Evolutionary conservation across 768 basidiomycete genomes (phyloP).

Genomic region (Porphyrellus cyaneotinctus): DNA sequence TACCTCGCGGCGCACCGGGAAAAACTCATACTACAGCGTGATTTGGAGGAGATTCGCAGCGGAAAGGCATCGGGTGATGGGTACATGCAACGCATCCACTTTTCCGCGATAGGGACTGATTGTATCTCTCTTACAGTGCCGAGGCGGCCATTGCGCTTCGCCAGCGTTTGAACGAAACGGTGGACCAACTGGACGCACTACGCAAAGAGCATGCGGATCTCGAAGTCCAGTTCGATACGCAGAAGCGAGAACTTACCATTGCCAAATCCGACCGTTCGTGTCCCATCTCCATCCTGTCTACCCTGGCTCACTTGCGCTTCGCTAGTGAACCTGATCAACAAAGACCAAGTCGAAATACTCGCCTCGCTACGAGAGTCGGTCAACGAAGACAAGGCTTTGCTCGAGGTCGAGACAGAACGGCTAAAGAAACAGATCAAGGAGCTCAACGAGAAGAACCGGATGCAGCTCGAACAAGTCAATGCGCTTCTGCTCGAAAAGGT

Average conservation of each 20-base stretch:
- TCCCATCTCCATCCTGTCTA: neutral
- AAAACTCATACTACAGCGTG: slow-evolving; percentile 71
- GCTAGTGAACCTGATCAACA: slow-evolving; percentile 85
- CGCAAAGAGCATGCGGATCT: slow-evolving; percentile 67
- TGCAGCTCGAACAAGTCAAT: slow-evolving; percentile 89
- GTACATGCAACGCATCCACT: slow-evolving; percentile 38
- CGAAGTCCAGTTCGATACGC: slow-evolving; percentile 61
- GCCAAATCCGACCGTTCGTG: slow-evolving; percentile 81
- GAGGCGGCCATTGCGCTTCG: slow-evolving; percentile 88
- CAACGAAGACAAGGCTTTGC: slow-evolving; percentile 75
- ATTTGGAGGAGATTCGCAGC: slow-evolving; percentile 84
- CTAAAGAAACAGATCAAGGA: slow-evolving; percentile 67
- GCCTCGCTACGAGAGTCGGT: slow-evolving; percentile 82
- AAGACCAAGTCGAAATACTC: slow-evolving; percentile 90
- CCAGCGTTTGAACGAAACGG: slow-evolving; percentile 81
- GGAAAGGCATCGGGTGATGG: slow-evolving; percentile 83
- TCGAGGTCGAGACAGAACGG: slow-evolving; percentile 64
- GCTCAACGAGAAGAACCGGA: slow-evolving; percentile 75
- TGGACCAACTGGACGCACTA: slow-evolving; percentile 72
- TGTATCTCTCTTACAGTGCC: slow-evolving; percentile 42
- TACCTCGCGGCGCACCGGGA: slow-evolving; percentile 82
- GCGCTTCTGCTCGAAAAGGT: slow-evolving; percentile 87
- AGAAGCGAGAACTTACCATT: slow-evolving; percentile 67
- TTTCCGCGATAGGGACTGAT: slow-evolving; percentile 1
- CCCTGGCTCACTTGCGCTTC: slow-evolving; percentile 4